A percentile compares a stretch with the other conserved stretches of the same genome.
These are phyloP conservation scores for Botryosphaeria dothidea DNA, from an alignment of 2,329 filamentous ascomycete species.

Conservation along the genomic window DNA sequence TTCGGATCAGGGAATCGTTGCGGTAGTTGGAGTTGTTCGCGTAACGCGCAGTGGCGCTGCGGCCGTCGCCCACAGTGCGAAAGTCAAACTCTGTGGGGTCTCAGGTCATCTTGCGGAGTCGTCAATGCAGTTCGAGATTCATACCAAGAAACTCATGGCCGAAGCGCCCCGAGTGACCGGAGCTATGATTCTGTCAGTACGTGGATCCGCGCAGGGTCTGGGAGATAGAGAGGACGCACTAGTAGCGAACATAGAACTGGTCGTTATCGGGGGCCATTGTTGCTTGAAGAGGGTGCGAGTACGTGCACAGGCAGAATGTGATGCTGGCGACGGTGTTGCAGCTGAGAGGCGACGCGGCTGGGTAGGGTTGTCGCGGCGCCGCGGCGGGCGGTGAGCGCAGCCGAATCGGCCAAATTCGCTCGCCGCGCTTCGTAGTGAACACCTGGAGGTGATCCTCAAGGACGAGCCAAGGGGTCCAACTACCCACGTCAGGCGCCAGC, in stretches of 20 bases:
- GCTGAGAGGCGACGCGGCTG: slow-evolving; percentile 15
- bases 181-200: slow-evolving; percentile 61
- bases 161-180: slow-evolving; percentile 94
- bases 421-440: slow-evolving; percentile 16
- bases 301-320: slow-evolving; percentile 18
- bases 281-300: slow-evolving; percentile 24
- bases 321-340: slow-evolving; percentile 15
- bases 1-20: slow-evolving; percentile 96
- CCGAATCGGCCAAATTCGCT: slow-evolving; percentile 19
- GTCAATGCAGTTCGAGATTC: neutral
- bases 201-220: slow-evolving; percentile 29
- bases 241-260: slow-evolving; percentile 95
- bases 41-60: slow-evolving; percentile 91
- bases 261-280: slow-evolving; percentile 70
- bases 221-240: slow-evolving; percentile 64
- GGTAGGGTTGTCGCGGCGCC: slow-evolving; percentile 14
- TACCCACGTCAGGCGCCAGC: slow-evolving; percentile 11
- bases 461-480: slow-evolving; percentile 20
- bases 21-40: slow-evolving; percentile 99
- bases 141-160: slow-evolving; percentile 96
- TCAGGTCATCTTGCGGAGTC: slow-evolving; percentile 20
- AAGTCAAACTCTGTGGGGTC: slow-evolving; percentile 85
- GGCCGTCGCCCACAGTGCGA: slow-evolving; percentile 85
- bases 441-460: slow-evolving; percentile 21
- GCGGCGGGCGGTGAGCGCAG: slow-evolving; percentile 17